Evolutionary conservation across 352 stramenopile species (phyloP).

Genomic region (Globisporangium spinosum): DNA sequence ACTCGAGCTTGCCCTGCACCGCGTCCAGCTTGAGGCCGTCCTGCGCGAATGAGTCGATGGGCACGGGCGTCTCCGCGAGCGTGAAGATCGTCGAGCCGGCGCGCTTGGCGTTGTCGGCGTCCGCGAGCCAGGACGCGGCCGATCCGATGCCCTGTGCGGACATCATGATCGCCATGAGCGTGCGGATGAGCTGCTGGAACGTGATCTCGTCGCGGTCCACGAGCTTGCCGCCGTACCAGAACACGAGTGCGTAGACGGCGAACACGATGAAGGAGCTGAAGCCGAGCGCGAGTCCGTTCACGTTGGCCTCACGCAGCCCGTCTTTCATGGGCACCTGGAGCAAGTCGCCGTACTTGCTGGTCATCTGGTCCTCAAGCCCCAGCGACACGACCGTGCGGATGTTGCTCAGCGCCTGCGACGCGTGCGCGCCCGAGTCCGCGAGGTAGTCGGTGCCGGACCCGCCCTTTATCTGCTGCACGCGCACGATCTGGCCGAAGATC

Average conservation of each 20-base stretch:
- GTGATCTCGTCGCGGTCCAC: conserved; percentile 33
- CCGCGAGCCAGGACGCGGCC: conserved; percentile 24
- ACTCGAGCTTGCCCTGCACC: conserved; percentile 22
- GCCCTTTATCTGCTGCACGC: conserved; percentile 21
- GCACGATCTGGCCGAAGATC: conserved; percentile 26
- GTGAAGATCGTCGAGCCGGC: conserved; percentile 10
- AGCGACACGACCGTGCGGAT: conserved; percentile 37
- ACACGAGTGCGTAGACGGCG: conserved; percentile 42
- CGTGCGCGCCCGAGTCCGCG: conserved; percentile 33
- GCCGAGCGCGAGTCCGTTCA: conserved; percentile 43
- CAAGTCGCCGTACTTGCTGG: conserved; percentile 28
- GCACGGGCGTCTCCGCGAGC: neutral
- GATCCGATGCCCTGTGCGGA: conserved; percentile 32
- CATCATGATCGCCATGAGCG: conserved; percentile 55
- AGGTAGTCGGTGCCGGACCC: conserved; percentile 23
- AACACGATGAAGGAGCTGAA: conserved; percentile 60
- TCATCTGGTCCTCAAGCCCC: conserved; percentile 29
- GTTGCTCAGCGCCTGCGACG: conserved; percentile 41
- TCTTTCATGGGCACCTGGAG: conserved; percentile 23
- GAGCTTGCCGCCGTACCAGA: conserved; percentile 54
- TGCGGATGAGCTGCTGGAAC: conserved; percentile 43
- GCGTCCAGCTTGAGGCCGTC: neutral
- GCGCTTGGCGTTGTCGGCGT: conserved; percentile 36
- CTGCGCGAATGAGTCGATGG: conserved; percentile 13
- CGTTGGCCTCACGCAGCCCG: conserved; percentile 20